Base-by-base conservation (phyloP, 306 rosid species). In the Vigna nakashimae region DNA sequence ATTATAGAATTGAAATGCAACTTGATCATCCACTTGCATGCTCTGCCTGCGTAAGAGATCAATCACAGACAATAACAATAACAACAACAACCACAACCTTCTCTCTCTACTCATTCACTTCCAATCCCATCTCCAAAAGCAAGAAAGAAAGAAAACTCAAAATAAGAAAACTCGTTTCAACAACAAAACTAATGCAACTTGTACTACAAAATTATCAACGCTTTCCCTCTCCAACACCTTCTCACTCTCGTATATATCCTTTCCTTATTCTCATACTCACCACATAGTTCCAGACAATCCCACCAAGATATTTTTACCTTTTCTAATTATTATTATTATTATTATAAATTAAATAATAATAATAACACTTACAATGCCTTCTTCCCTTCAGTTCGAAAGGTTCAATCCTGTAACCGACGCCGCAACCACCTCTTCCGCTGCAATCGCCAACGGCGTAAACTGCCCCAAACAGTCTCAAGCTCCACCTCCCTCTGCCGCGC, bases 21-120 rank as follows among this genome's bases (percentile, higher is more conserved):
- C 78, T 86, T 86, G 89, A 65, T 15, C 6, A 82, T 83, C 89
- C 87, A 86, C 89, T 86, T 86, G 89, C 89, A 79, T 2, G 70
- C 11, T 36, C 1, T 32, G 51, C 69, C 76, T 78, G 83, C 89
- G 76, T 72, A 76, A 86, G 89, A 40, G 11, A 40, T 8, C 1
- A 42, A 42, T 42, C 45, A 42, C 1, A 42, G 9, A 40, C 9
- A 42, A 42, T 26, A 26, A 26, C 28, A 26, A 26, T 26, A 26
- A 26, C 28, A 26, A 26, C 28, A 26, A 26, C 28, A 2, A 26
- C 28, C 28, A 26, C 28, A 26, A 2, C 3, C 28, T 26, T 26
- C 75, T 68, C 67, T 52, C n/a, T 32, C 40, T 65, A 79, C 81
- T 43, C 66, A 32, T 51, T 20, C 62, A 17, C 0, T 51, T 32